Evolutionary conservation across 2,329 filamentous ascomycete species (phyloP).

Genomic region (Anisogramma anomala): DNA sequence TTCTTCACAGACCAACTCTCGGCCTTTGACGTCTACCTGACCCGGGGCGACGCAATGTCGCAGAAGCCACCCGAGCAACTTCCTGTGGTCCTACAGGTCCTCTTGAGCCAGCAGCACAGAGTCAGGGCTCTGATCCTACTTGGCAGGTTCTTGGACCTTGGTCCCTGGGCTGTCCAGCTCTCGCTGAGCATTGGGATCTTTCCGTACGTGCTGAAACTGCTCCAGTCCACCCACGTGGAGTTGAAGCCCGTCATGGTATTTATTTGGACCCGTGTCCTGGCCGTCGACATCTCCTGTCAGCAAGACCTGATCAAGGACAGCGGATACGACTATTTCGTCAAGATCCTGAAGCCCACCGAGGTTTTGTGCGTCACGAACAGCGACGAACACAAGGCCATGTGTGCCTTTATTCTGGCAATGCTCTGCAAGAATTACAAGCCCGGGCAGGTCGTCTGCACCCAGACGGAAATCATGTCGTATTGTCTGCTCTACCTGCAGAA

Average conservation of each 20-base stretch:
- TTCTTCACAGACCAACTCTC: constrained; percentile 97
- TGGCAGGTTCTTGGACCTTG: constrained; percentile 86
- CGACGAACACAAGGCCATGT: constrained; percentile 97
- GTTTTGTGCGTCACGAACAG: constrained; percentile 76
- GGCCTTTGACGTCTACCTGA: constrained; percentile 91
- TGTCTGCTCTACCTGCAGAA: constrained; percentile 77
- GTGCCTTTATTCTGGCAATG: constrained; percentile 88
- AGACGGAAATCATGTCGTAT: constrained; percentile 78
- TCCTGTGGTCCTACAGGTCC: constrained; percentile 88
- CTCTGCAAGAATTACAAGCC: constrained; percentile 92
- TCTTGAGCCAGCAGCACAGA: constrained; percentile 89
- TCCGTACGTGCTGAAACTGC: constrained; percentile 91
- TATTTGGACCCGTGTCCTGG: constrained; percentile 93
- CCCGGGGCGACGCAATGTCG: constrained; percentile 65
- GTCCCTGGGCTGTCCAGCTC: constrained; percentile 97
- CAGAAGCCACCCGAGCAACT: constrained; percentile 88
- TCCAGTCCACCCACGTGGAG: constrained; percentile 90
- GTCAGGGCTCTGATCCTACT: constrained; percentile 83
- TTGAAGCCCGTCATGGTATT: constrained; percentile 98
- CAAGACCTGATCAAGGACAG: constrained; percentile 92
- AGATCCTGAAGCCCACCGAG: constrained; percentile 76
- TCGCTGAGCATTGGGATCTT: constrained; percentile 97
- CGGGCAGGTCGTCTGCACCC: constrained; percentile 83
- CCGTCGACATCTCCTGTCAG: constrained; percentile 89
- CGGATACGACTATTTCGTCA: constrained; percentile 92